A percentile compares a stretch with the other conserved stretches of the same genome.
These are phyloP conservation scores for Coniella lustricola DNA, from an alignment of 2,329 filamentous ascomycete species.

Conservation along the genomic window DNA sequence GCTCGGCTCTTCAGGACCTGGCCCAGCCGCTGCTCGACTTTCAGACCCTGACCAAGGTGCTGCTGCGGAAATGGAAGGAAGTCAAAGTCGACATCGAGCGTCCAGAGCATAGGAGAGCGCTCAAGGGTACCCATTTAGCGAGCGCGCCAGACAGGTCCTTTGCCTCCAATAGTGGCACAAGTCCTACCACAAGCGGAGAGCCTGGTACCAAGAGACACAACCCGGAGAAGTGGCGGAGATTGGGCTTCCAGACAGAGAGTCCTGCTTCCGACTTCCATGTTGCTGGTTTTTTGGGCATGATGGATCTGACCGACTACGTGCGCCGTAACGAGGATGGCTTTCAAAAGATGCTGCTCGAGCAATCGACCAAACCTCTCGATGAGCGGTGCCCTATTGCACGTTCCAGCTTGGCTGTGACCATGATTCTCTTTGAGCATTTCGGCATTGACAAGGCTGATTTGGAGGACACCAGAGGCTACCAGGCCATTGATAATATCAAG, in stretches of 20 bases:
- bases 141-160: conserved; percentile 60
- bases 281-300: conserved; percentile 88
- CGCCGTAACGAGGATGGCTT: conserved; percentile 87
- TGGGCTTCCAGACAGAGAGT: conserved; percentile 88
- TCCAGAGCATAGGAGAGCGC: conserved; percentile 76
- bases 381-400: conserved; percentile 82
- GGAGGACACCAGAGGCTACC: conserved; percentile 70
- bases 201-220: conserved; percentile 68
- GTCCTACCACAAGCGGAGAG: conserved; percentile 27
- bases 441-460: conserved; percentile 80
- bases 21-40: conserved; percentile 89
- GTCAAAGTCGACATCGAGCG: conserved; percentile 78
- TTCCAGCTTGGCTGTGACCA: conserved; percentile 78
- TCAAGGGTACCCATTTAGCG: conserved; percentile 79
- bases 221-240: conserved; percentile 83
- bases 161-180: conserved; percentile 31
- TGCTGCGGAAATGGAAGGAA: conserved; percentile 82
- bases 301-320: conserved; percentile 94
- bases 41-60: conserved; percentile 80
- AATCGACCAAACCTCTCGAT: conserved; percentile 62
- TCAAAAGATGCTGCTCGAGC: conserved; percentile 85
- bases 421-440: conserved; percentile 90
- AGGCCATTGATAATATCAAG: conserved; percentile 64
- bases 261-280: conserved; percentile 79
- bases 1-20: conserved; percentile 82